Evolutionary conservation across 768 basidiomycete genomes (phyloP).

Genomic region (Russula compacta): DNA sequence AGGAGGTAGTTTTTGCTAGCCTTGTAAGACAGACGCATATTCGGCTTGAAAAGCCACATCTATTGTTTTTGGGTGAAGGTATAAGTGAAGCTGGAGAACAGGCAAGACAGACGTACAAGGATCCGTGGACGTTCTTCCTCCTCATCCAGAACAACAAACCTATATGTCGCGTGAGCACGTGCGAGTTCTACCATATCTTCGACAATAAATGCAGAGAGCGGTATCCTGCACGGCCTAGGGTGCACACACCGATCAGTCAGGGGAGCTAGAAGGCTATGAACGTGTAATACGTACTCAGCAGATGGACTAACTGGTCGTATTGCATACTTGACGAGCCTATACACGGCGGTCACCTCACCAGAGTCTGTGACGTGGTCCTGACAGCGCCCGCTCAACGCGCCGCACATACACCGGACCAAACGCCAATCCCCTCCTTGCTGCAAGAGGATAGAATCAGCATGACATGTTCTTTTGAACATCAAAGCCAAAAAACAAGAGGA

Average conservation of each 20-base stretch:
- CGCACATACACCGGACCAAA: conserved; percentile 68
- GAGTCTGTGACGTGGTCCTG: conserved; percentile 38
- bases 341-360: conserved; percentile 34
- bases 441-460: conserved; percentile 13
- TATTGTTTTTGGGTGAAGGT: conserved; percentile 24
- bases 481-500: conserved; percentile 9
- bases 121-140: conserved; percentile 74
- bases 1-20: conserved; percentile 45
- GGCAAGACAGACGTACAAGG: conserved; percentile 43
- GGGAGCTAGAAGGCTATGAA: background rate
- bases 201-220: conserved; percentile 82
- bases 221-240: conserved; percentile 36
- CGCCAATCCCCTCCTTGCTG: conserved; percentile 58
- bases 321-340: conserved; percentile 77
- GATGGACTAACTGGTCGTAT: conserved; percentile 58
- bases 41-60: conserved; percentile 96
- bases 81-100: background rate
- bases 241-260: conserved; percentile 1
- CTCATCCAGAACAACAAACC: conserved; percentile 83
- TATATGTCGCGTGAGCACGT: conserved; percentile 87
- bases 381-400: conserved; percentile 69
- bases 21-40: conserved; percentile 69
- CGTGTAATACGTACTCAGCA: conserved; percentile 44
- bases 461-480: conserved; percentile 1
- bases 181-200: conserved; percentile 89